phyloP scores from a whole-genome alignment of 2,329 filamentous ascomycete species.

The Hymenoscyphus linearis region DNA sequence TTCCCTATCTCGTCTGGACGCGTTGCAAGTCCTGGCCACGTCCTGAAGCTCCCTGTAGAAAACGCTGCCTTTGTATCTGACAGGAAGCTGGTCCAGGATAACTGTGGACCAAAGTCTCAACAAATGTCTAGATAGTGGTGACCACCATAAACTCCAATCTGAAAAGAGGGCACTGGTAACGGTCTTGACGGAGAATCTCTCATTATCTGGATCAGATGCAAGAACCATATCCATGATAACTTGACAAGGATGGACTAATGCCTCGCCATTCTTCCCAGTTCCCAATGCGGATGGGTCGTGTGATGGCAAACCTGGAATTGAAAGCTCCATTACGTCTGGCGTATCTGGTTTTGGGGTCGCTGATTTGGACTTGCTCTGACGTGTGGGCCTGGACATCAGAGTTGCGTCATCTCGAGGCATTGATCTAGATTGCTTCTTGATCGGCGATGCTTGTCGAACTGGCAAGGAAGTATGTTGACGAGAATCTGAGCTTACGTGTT shows the following conservation, averaged over 20 bases:
- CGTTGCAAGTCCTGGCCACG: neutral
- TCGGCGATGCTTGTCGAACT: neutral
- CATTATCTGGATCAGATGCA: neutral
- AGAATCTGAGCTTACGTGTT: neutral
- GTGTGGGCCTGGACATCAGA: neutral
- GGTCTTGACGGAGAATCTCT: neutral
- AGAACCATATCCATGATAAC: conserved; percentile 3
- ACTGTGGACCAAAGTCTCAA: neutral
- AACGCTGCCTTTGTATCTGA: neutral
- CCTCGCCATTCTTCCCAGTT: neutral
- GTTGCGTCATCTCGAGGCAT: neutral
- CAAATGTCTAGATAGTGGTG: neutral
- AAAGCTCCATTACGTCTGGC: neutral
- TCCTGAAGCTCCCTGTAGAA: neutral
- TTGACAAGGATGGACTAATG: neutral
- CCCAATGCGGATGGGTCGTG: neutral
- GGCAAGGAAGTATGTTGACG: neutral
- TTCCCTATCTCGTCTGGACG: neutral
- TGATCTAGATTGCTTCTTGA: neutral
- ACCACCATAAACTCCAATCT: conserved; percentile 4
- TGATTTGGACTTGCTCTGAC: neutral
- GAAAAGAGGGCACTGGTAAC: neutral
- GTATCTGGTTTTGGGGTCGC: neutral
- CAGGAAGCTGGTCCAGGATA: neutral
- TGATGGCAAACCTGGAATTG: neutral